These are phyloP conservation scores for Hypoxylon fuscum DNA, from an alignment of 495 filamentous ascomycete genomes.

Conservation along the genomic window DNA sequence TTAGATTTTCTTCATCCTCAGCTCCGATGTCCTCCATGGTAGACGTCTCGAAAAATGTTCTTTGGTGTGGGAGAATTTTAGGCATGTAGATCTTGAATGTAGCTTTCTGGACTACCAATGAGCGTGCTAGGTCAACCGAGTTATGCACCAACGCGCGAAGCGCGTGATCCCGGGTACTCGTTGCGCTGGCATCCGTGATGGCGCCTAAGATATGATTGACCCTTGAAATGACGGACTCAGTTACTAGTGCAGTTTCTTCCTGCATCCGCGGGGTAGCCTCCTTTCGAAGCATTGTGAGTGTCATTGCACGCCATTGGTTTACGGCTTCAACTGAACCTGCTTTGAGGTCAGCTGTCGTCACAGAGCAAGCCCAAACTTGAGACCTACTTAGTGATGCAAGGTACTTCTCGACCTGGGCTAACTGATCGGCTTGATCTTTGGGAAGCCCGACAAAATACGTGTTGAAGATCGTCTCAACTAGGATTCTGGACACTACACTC, in stretches of 20 bases:
- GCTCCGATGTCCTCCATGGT: slow-evolving; percentile 67
- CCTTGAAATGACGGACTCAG: slow-evolving; percentile 48
- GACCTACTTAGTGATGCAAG: slow-evolving; percentile 56
- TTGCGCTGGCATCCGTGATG: slow-evolving; percentile 51
- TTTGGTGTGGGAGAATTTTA: slow-evolving; percentile 57
- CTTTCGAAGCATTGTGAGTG: slow-evolving; percentile 59
- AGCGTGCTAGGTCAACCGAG: slow-evolving; percentile 59
- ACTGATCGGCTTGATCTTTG: slow-evolving; percentile 50
- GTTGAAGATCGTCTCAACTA: slow-evolving; percentile 61
- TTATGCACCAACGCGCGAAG: slow-evolving; percentile 54
- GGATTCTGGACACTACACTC: slow-evolving; percentile 58
- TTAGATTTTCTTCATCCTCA: slow-evolving; percentile 60
- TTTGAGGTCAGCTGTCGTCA: slow-evolving; percentile 29
- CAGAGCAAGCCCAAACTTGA: slow-evolving; percentile 5
- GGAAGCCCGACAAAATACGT: slow-evolving; percentile 63
- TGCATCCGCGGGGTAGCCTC: slow-evolving; percentile 55
- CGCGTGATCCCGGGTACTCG: slow-evolving; percentile 56
- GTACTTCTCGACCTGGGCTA: slow-evolving; percentile 56
- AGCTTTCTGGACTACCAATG: slow-evolving; percentile 63
- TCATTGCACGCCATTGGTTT: slow-evolving; percentile 65
- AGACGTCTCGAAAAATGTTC: slow-evolving; percentile 56
- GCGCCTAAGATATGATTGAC: slow-evolving; percentile 52
- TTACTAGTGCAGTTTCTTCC: slow-evolving; percentile 47
- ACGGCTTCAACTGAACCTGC: slow-evolving; percentile 56
- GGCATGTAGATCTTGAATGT: slow-evolving; percentile 61